Evolutionary conservation across 345 rosid species (phyloP).

Genomic region (Populus pruinosa): DNA sequence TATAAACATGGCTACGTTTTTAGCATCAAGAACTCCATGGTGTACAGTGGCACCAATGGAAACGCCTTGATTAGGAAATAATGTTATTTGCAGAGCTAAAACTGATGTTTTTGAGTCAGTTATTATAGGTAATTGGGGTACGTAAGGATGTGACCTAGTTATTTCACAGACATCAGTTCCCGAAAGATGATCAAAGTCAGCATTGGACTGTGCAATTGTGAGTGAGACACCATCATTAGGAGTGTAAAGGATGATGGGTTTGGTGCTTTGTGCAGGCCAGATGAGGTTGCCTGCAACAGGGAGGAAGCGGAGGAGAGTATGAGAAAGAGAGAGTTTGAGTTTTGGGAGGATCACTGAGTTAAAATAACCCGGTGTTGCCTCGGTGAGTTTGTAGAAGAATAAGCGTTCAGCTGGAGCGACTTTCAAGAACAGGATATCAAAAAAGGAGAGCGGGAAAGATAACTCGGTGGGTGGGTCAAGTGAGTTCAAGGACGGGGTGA

Average conservation of each 20-base stretch:
- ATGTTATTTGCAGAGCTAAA: slow-evolving; percentile 16
- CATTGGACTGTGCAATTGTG: slow-evolving; percentile 36
- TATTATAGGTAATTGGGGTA: slow-evolving; percentile 21
- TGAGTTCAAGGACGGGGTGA: slow-evolving; percentile 10
- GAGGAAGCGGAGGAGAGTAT: slow-evolving; percentile 30
- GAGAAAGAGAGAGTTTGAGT: slow-evolving; percentile 39
- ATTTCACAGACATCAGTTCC: slow-evolving; percentile 20
- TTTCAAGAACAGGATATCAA: slow-evolving; percentile 27
- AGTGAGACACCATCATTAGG: slow-evolving; percentile 28
- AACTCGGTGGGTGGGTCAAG: slow-evolving; percentile 14
- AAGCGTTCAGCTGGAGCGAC: slow-evolving; percentile 34
- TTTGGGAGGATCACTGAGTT: slow-evolving; percentile 35
- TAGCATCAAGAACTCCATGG: slow-evolving; percentile 16
- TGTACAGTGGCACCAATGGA: slow-evolving; percentile 4
- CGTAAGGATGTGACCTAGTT: slow-evolving; percentile 24
- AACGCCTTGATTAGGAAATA: slow-evolving; percentile 19
- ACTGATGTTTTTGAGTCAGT: slow-evolving; percentile 15
- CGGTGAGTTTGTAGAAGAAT: slow-evolving; percentile 31
- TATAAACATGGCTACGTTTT: background rate
- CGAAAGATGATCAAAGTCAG: slow-evolving; percentile 23
- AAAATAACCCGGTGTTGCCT: slow-evolving; percentile 22
- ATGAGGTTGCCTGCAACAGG: slow-evolving; percentile 33
- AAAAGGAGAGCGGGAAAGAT: slow-evolving; percentile 28
- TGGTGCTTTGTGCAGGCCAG: slow-evolving; percentile 16
- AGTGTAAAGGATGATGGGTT: slow-evolving; percentile 26